A percentile compares a stretch with the other conserved stretches of the same genome.
Conservation (phyloP, 2,329 filamentous ascomycete genomes). For the Clonostachys chloroleuca region DNA sequence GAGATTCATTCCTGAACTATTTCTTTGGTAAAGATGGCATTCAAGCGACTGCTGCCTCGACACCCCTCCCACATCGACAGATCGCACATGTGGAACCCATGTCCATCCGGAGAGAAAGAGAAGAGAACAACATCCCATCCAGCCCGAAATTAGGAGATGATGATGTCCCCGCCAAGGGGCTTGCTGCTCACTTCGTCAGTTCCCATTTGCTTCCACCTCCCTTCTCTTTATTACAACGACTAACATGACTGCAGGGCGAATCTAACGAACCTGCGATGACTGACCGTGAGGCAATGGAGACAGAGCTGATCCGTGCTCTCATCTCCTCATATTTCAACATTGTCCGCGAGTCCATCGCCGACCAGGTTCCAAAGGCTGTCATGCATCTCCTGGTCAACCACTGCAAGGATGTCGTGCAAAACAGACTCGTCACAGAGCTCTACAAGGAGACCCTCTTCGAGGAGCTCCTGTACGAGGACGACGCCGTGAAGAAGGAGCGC, state of each 20-base stretch:
- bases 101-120: too few relatives aligned
- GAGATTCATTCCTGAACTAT: conserved; percentile 95
- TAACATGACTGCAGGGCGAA: conserved; percentile 34
- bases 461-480: conserved; percentile 94
- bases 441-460: conserved; percentile 91
- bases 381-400: conserved; percentile 99
- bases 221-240: neutral
- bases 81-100: conserved; percentile 66
- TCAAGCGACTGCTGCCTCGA: conserved; percentile 24
- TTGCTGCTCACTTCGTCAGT: conserved; percentile 57
- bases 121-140: too few relatives aligned
- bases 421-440: conserved; percentile 88
- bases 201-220: neutral
- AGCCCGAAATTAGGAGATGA: neutral
- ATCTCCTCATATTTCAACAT: conserved; percentile 99
- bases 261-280: conserved; percentile 81
- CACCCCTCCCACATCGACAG: conserved; percentile 47
- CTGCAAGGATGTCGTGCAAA: conserved; percentile 97
- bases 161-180: conserved; percentile 15
- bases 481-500: conserved; percentile 92
- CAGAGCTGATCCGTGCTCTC: conserved; percentile 90
- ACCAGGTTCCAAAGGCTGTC: conserved; percentile 96
- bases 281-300: conserved; percentile 94
- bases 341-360: conserved; percentile 95
- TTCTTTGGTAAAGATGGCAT: conserved; percentile 95